Base-by-base conservation (phyloP, 2,329 filamentous ascomycete genomes). In the Hymenoscyphus albidus region DNA sequence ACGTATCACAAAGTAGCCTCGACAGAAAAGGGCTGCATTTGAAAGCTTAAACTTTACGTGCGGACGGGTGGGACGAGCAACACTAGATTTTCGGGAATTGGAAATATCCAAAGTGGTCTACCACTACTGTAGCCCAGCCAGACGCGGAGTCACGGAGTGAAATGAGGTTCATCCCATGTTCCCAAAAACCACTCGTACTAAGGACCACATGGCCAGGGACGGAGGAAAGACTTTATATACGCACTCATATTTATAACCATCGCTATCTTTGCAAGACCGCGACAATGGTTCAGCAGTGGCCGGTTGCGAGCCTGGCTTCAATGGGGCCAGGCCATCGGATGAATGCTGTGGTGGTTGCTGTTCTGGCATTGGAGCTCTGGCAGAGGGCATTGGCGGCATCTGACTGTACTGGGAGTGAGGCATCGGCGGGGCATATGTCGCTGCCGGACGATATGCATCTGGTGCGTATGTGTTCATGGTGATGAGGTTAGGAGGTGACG, bases 201-300 rank as follows among this genome's bases (percentile, higher is more conserved):
- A 56, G 54, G 4, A 18, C 38, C 22, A 32, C 48, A 32, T 7
- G 13, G 27, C 39, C 27, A 9, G 44, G 10, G 27, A 13, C 16
- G 32, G 12, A 40, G 9, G 10, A 14, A 31, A n/a, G 31, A 59
- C 51, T 27, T 42, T 18, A 58, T 31, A 3, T 42, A 71, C 71
- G n/a, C 68, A 74, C 73, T 73, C 71, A 55, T 74, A 74, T 70
- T 63, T 73, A 61, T 68, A 66, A 1, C 70, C 71, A 58, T 70
- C 66, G 32, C 32, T 35, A 2, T 70, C 62, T 5, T 65, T 56
- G 32, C 58, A 63, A 5, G 70, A 69, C 6, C 61, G 62, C 57
- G 69, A 62, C 27, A 64, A 35, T n/a, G 69, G 71, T 5, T 71
- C 66, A 62, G 62, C 31, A 5, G 61, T 39, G 12, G 63, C 61